Evolutionary conservation across 176 grass and related monocot genomes (phyloP), one percentile per base, ranked within the genome.

Genomic region (Pharus latifolius): DNA sequence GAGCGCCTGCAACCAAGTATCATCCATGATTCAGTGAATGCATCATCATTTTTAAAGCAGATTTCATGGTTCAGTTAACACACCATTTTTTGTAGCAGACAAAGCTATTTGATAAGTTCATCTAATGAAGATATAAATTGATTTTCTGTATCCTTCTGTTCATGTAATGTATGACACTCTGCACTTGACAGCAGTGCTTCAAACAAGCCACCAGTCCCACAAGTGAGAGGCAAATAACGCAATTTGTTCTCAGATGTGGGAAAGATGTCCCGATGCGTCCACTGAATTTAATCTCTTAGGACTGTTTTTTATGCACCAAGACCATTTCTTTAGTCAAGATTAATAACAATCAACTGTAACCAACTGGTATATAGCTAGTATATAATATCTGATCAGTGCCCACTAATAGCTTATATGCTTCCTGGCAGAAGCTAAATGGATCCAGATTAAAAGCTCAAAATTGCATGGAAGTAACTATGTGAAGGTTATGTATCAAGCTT

Each of bases 1-100:
- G 89, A 45, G 49, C 85, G 81, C 93, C 92, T 96, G 81, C 80
- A 77, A 72, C 76, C 6, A 68, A n/a, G 62, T 17, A 20, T 3
- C 24, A 26, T 38, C 8, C 6, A 75, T 32, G 55, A 2, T 49
- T 42, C 30, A 85, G 35, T 43, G 32, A 79, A 34, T 82, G 64
- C 32, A 78, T 12, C 9, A 57, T 65, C 53, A 68, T 60, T 8
- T 65, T 46, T 16, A 24, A 15, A 59, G 7, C 51, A 72, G 22
- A 23, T n/a, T n/a, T n/a, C n/a, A n/a, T 1, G 2, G 29, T 66
- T 66, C 43, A 65, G 4, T 47, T 25, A 30, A 56, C 12, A 34
- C 0, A 38, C n/a, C n/a, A n/a, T n/a, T 25, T 15, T 54, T 44
- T 56, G 29, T 28, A 63, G 49, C 2, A 26, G 28, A 16, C 19